Base-by-base conservation (phyloP, 2,329 filamentous ascomycete genomes). In the Stemphylium vesicarium region DNA sequence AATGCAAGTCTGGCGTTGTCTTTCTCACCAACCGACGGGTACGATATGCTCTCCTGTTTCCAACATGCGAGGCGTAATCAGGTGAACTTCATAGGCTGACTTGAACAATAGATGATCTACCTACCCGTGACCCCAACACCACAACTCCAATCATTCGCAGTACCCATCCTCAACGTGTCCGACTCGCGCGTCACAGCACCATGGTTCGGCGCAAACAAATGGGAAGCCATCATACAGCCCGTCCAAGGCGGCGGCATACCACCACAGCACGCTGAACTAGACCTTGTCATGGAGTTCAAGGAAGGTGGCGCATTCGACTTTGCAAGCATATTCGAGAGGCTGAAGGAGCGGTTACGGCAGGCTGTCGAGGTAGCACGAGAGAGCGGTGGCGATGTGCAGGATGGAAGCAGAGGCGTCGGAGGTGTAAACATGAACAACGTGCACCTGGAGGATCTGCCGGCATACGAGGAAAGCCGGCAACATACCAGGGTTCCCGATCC, bases 221-320 rank as follows among this genome's bases (percentile, higher is more conserved):
- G 93, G 93, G 87, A 87, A 51, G 89, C 90, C 20, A 79, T 88
- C 39, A 86, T 96, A 54, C 88, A 89, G 66, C 92, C 94, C 1
- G 91, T 96, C 20, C 80, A 88, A 1, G 90, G 90, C 32, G 95
- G 95, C 33, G 91, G 91, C 44, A 90, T 97, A 45, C 91, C 93
- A 0, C 78, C 88, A 4, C 84, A 88, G 18, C 83, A 91, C 58
- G 84, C 88, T 15, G 86, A 88, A 24, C 81, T 96, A 38, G 91
- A 95, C 68, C 76, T 96, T 63, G 92, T 90, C 73, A 83, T 97
- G 67, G 92, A 88, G 18, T 98, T 98, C 81, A 93, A 92, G 72
- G 93, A 98, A 59, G 94, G 94, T 38, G 94, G 94, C n/a, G 93
- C 93, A 54, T 95, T 90, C 74, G 92, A 96, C 65, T 98, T 96